Percentiles rank a stretch among this genome's conserved stretches.
Conservation (phyloP, 331 rosid species). For the Erythrophleum ivorense region DNA sequence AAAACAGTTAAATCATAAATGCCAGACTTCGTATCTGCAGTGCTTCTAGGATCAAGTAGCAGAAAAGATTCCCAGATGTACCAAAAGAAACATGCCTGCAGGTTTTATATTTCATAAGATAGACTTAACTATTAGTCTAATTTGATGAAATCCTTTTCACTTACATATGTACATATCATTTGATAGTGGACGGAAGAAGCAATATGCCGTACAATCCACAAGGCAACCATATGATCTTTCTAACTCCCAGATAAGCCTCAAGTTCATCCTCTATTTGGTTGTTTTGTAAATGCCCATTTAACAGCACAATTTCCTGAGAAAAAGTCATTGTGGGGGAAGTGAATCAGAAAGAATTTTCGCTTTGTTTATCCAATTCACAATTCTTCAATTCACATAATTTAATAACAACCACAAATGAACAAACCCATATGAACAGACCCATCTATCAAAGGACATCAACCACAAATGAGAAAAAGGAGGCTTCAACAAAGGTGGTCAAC, state of each 20-base stretch:
- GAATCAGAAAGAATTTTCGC: no score
- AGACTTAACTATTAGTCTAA: neutral
- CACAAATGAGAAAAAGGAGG: no score
- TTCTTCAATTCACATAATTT: no score
- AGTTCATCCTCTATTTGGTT: conserved; percentile 75
- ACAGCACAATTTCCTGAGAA: no score
- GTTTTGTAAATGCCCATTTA: no score
- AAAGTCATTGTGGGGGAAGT: no score
- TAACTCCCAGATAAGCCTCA: conserved; percentile 82
- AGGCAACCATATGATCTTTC: conserved; percentile 86
- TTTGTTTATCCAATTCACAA: no score
- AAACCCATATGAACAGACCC: no score
- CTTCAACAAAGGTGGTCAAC: no score
- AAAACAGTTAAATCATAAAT: neutral
- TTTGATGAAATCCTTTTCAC: conserved; percentile 41
- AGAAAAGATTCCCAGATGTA: no score
- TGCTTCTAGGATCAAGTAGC: neutral
- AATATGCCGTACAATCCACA: conserved; percentile 82
- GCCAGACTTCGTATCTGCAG: neutral
- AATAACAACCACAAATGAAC: no score
- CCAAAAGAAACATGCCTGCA: neutral
- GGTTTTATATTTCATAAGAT: neutral
- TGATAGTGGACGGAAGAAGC: conserved; percentile 90
- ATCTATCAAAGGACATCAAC: no score
- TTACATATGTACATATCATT: conserved; percentile 85